Conservation (phyloP, 2,329 filamentous ascomycete species). For the Hypomyces rosellus region DNA sequence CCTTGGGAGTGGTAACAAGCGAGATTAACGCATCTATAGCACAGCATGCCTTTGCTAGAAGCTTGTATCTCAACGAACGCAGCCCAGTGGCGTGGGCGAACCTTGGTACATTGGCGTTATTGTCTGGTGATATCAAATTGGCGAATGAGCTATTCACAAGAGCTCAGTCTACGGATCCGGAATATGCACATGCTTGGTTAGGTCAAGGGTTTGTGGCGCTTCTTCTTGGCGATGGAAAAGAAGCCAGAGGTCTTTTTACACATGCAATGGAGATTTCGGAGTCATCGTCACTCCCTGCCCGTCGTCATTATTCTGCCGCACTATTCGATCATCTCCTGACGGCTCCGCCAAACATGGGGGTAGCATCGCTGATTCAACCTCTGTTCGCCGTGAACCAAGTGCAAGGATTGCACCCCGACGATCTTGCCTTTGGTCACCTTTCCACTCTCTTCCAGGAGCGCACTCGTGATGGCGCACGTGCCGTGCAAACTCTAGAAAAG, state of each 20-base stretch:
- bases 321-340: slow-evolving; percentile 75
- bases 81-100: slow-evolving; percentile 87
- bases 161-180: slow-evolving; percentile 89
- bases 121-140: slow-evolving; percentile 78
- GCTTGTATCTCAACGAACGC: slow-evolving; percentile 85
- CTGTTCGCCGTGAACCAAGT: slow-evolving; percentile 85
- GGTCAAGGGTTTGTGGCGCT: slow-evolving; percentile 85
- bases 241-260: slow-evolving; percentile 80
- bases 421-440: slow-evolving; percentile 70
- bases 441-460: slow-evolving; percentile 77
- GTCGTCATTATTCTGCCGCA: slow-evolving; percentile 72
- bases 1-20: slow-evolving; percentile 84
- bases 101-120: slow-evolving; percentile 74
- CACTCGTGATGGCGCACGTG: slow-evolving; percentile 58
- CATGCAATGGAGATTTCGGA: slow-evolving; percentile 92
- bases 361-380: slow-evolving; percentile 69
- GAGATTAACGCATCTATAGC: slow-evolving; percentile 79
- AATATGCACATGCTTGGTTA: slow-evolving; percentile 89
- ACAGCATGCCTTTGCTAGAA: slow-evolving; percentile 89
- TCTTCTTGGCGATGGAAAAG: slow-evolving; percentile 63
- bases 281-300: slow-evolving; percentile 64
- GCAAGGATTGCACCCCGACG: slow-evolving; percentile 60
- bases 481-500: slow-evolving; percentile 56
- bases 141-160: slow-evolving; percentile 86
- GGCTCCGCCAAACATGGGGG: slow-evolving; percentile 42